A percentile compares a stretch with the other conserved stretches of the same genome.
These are phyloP conservation scores for Priceomyces fermenticarens DNA, from an alignment of 805 yeast genomes.

Conservation along the genomic window DNA sequence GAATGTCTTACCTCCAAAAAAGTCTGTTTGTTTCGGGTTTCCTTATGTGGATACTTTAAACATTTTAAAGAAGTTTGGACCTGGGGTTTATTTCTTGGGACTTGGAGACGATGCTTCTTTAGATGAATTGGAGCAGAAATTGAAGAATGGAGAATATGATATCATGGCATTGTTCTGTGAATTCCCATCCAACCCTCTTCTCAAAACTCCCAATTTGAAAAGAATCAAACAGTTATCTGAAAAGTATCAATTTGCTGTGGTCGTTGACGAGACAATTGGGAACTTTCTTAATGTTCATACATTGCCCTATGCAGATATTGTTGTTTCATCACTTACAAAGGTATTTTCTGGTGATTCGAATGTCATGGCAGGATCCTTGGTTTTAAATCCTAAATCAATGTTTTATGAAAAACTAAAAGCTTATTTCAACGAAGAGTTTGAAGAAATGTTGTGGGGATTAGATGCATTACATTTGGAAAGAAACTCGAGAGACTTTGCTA, in stretches of 20 bases:
- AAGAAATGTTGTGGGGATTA: conserved; percentile 85
- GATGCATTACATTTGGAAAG: conserved; percentile 91
- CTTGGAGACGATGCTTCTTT: conserved; percentile 73
- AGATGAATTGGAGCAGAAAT: conserved; percentile 57
- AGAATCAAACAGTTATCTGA: conserved; percentile 65
- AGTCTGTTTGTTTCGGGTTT: conserved; percentile 92
- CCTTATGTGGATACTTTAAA: conserved; percentile 93
- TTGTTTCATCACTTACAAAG: conserved; percentile 84
- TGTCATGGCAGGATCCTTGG: conserved; percentile 90
- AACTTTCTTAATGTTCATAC: conserved; percentile 83
- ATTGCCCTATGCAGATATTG: conserved; percentile 79
- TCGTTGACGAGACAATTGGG: conserved; percentile 93
- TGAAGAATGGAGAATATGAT: conserved; percentile 53
- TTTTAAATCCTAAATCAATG: conserved; percentile 65
- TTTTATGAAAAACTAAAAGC: conserved; percentile 48
- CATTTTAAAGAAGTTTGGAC: conserved; percentile 84
- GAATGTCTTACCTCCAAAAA: conserved; percentile 31
- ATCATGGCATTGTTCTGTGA: conserved; percentile 85
- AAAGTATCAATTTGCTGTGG: conserved; percentile 70
- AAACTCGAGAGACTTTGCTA: conserved; percentile 84
- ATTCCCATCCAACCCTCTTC: conserved; percentile 91
- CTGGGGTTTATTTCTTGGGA: conserved; percentile 85
- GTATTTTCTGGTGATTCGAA: conserved; percentile 93
- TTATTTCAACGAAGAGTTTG: conserved; percentile 51
- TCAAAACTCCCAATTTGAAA: conserved; percentile 76